A percentile compares a stretch with the other conserved stretches of the same genome.
Evolutionary conservation across 169 alveolate genomes (phyloP).

Genomic region (Babesia divergens): DNA sequence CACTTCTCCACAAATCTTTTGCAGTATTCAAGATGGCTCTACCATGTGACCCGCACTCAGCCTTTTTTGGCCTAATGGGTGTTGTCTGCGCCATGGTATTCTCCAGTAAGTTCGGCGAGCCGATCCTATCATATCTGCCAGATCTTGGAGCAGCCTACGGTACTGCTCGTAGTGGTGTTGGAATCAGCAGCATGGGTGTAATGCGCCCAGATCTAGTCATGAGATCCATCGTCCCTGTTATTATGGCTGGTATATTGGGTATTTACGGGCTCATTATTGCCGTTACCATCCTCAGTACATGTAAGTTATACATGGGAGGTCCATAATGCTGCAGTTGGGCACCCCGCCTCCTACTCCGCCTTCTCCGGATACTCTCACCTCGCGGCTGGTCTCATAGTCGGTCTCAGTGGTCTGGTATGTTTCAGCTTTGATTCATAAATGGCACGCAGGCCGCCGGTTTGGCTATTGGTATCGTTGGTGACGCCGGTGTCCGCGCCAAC

Average conservation of each 20-base stretch:
- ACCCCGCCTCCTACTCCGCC: conserved; percentile 80
- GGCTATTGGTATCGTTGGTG: conserved; percentile 99
- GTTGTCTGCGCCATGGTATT: conserved; percentile 96
- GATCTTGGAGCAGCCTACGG: conserved; percentile 99
- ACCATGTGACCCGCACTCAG: conserved; percentile 89
- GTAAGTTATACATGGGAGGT: conserved; percentile 20
- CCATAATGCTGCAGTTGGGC: conserved; percentile 47
- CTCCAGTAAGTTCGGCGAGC: conserved; percentile 81
- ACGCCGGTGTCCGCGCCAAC: conserved; percentile 99
- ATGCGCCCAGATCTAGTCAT: conserved; percentile 98
- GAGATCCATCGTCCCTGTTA: conserved; percentile 98
- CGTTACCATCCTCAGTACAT: conserved; percentile 75
- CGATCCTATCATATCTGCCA: conserved; percentile 43
- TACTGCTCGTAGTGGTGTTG: conserved; percentile 98
- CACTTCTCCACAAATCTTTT: background rate
- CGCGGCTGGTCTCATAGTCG: conserved; percentile 94
- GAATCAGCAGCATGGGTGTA: conserved; percentile 98
- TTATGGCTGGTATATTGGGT: conserved; percentile 99
- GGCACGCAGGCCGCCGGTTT: conserved; percentile 94
- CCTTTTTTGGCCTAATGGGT: conserved; percentile 98
- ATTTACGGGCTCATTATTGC: conserved; percentile 95
- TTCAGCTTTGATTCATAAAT: conserved; percentile 23
- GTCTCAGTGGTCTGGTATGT: conserved; percentile 83
- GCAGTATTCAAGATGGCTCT: background rate
- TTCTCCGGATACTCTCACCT: conserved; percentile 93